phyloP scores from a whole-genome alignment of 192 early-diverging fungal genomes.

The Backusella mclennaniae region DNA sequence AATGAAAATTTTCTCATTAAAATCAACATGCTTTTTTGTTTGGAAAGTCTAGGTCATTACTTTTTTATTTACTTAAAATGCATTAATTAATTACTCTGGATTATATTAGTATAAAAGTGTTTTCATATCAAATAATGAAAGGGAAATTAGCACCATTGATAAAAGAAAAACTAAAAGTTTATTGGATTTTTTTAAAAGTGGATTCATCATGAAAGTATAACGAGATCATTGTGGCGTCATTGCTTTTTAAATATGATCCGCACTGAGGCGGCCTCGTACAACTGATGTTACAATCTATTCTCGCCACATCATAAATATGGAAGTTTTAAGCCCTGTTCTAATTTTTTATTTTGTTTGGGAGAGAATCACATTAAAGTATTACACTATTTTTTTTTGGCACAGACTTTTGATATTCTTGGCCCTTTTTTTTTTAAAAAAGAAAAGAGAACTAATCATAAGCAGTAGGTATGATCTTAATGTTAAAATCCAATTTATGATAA shows the following conservation, averaged over 20 bases:
- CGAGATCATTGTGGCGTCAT: neutral
- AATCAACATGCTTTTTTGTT: neutral
- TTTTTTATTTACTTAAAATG: neutral
- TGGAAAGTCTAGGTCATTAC: neutral
- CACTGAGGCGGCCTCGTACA: neutral
- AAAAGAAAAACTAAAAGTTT: neutral
- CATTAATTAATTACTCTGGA: neutral
- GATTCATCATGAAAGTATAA: neutral
- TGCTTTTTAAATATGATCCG: neutral
- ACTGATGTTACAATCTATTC: neutral
- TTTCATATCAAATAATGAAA: neutral
- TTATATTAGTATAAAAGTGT: neutral
- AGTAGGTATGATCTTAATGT: neutral
- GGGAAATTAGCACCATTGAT: neutral
- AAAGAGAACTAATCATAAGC: neutral
- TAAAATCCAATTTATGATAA: neutral
- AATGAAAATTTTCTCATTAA: neutral
- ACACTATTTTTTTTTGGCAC: neutral
- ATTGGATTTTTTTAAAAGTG: neutral
- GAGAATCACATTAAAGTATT: neutral
- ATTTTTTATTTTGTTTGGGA: neutral
- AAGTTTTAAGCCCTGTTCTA: neutral
- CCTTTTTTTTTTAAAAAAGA: neutral
- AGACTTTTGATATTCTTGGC: neutral
- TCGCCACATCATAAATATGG: neutral